Percentiles rank a stretch among this genome's conserved stretches.
Conservation (phyloP, 768 basidiomycete genomes). For the Daedalea quercina region DNA sequence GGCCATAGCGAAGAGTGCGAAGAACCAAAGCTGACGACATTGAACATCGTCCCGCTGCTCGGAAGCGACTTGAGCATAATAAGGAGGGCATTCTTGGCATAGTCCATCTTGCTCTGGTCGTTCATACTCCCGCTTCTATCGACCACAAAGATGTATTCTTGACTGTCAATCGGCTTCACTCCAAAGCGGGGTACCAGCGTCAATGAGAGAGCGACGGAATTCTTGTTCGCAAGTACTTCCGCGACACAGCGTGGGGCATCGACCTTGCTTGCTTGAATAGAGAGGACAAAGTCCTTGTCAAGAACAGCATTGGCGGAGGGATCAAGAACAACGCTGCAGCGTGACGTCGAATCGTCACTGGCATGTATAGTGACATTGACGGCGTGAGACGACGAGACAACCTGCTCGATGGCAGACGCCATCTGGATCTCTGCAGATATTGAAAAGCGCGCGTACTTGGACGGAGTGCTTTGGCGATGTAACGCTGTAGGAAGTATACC, state of each 20-base stretch:
- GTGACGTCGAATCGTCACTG: constrained; percentile 29
- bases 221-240: constrained; percentile 27
- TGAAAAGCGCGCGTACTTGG: constrained; percentile 29
- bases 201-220: constrained; percentile 44
- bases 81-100: constrained; percentile 39
- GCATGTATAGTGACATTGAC: constrained; percentile 18
- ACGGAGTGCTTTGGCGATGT: constrained; percentile 22
- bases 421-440: constrained; percentile 44
- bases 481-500: constrained; percentile 38
- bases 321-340: constrained; percentile 26
- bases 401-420: constrained; percentile 32
- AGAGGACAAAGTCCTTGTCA: constrained; percentile 43
- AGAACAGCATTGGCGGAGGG: constrained; percentile 35
- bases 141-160: constrained; percentile 57
- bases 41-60: constrained; percentile 36
- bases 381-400: constrained; percentile 41
- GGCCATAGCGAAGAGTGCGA: constrained; percentile 27
- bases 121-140: constrained; percentile 55
- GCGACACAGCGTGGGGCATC: constrained; percentile 53
- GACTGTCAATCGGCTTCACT: constrained; percentile 33
- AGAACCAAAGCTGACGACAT: constrained; percentile 50
- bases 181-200: constrained; percentile 46
- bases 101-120: constrained; percentile 29
- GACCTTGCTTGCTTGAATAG: constrained; percentile 40
- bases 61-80: constrained; percentile 48